phyloP scores from a whole-genome alignment of 1,284 basidiomycete species.

The Cutaneotrichosporon cutaneum region DNA sequence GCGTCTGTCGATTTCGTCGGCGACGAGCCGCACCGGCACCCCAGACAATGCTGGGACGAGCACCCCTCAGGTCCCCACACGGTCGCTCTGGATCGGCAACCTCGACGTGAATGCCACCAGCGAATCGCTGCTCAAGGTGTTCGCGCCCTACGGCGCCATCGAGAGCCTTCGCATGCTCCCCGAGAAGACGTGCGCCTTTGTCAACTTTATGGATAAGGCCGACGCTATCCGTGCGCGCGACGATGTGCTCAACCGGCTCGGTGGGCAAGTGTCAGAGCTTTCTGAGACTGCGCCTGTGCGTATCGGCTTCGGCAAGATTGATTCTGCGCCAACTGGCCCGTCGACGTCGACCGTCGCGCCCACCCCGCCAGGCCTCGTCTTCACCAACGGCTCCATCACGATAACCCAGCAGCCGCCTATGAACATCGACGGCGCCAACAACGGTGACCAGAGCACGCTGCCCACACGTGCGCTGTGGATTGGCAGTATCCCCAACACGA shows the following conservation, averaged over 20 bases:
- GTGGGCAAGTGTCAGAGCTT: slow-evolving; percentile 83
- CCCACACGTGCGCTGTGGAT: slow-evolving; percentile 95
- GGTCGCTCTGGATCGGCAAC: slow-evolving; percentile 97
- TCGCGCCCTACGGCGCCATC: slow-evolving; percentile 93
- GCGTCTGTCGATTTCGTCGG: slow-evolving; percentile 43
- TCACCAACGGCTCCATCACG: slow-evolving; percentile 56
- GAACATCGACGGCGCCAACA: slow-evolving; percentile 20
- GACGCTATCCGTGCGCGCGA: slow-evolving; percentile 96
- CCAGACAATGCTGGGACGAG: slow-evolving; percentile 45
- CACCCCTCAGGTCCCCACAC: slow-evolving; percentile 75
- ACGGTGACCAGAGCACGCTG: slow-evolving; percentile 57
- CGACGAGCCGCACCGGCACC: slow-evolving; percentile 44
- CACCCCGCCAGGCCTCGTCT: slow-evolving; percentile 56
- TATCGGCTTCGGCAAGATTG: slow-evolving; percentile 96
- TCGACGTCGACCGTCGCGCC: slow-evolving; percentile 66
- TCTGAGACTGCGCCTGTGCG: slow-evolving; percentile 90
- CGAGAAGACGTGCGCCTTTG: slow-evolving; percentile 99
- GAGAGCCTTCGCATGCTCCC: slow-evolving; percentile 90
- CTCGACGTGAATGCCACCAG: slow-evolving; percentile 89
- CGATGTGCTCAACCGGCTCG: slow-evolving; percentile 89
- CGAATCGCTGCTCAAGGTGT: slow-evolving; percentile 90
- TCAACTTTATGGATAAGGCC: slow-evolving; percentile 92
- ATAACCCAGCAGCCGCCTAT: slow-evolving; percentile 28
- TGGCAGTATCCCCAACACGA: slow-evolving; percentile 88
- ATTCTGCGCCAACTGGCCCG: slow-evolving; percentile 78